phyloP scores from a whole-genome alignment of 495 filamentous ascomycete species.

The Trypethelium eluteriae region DNA sequence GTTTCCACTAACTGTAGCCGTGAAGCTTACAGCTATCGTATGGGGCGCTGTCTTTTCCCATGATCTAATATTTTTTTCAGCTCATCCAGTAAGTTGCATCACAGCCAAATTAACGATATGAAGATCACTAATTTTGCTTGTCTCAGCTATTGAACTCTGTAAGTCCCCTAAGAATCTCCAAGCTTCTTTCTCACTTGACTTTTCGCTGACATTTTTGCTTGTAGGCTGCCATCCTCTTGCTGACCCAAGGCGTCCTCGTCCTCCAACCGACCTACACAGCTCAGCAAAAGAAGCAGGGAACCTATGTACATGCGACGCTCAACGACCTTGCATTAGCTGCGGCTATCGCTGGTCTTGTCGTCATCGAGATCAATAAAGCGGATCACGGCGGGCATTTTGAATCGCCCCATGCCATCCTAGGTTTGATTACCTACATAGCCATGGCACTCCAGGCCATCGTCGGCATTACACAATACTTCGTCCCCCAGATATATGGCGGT shows the following conservation, averaged over 20 bases:
- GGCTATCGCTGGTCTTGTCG: constrained; percentile 58
- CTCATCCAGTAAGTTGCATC: constrained; percentile 60
- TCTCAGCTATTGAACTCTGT: constrained; percentile 61
- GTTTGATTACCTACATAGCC: constrained; percentile 64
- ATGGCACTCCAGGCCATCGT: constrained; percentile 65
- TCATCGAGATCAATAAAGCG: constrained; percentile 81
- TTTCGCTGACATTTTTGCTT: not conserved
- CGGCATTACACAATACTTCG: constrained; percentile 70
- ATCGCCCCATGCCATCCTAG: constrained; percentile 71
- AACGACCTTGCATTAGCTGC: constrained; percentile 54
- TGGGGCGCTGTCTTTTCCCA: constrained; percentile 66
- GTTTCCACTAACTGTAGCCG: constrained; percentile 17
- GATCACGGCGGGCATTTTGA: constrained; percentile 60
- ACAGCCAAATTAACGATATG: not conserved
- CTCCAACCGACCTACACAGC: constrained; percentile 80
- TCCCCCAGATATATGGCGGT: constrained; percentile 65
- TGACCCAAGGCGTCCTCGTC: constrained; percentile 72
- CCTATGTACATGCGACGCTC: constrained; percentile 58
- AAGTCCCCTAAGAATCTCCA: not conserved
- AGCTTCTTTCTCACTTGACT: not conserved
- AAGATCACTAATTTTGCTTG: not conserved
- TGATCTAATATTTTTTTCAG: constrained; percentile 64
- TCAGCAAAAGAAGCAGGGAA: constrained; percentile 63
- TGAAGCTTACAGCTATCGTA: constrained; percentile 61
- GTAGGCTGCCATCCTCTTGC: constrained; percentile 56